Evolutionary conservation across 2,329 filamentous ascomycete species (phyloP).

Genomic region (Ophiostoma perfectum): DNA sequence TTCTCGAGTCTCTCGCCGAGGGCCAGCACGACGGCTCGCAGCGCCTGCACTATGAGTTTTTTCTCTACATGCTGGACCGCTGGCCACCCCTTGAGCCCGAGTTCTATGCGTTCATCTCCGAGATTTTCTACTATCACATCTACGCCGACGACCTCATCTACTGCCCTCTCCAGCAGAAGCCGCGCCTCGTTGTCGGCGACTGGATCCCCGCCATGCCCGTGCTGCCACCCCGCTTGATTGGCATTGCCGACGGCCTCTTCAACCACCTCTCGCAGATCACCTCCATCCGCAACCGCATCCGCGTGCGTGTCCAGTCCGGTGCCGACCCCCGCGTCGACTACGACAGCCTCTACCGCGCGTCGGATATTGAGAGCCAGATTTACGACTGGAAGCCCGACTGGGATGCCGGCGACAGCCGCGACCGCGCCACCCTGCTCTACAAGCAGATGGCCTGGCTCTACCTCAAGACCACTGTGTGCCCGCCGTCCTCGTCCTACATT

Average conservation of each 20-base stretch:
- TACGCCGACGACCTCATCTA: conserved; percentile 58
- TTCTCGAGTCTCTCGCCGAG: conserved; percentile 54
- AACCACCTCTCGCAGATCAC: conserved; percentile 74
- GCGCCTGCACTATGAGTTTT: conserved; percentile 70
- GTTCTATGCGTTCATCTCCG: conserved; percentile 60
- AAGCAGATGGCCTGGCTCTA: conserved; percentile 64
- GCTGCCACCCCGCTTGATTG: conserved; percentile 58
- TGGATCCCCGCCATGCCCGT: conserved; percentile 42
- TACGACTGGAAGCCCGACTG: conserved; percentile 65
- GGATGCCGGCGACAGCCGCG: conserved; percentile 52
- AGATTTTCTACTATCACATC: conserved; percentile 82
- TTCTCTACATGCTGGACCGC: conserved; percentile 63
- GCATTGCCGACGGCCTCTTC: conserved; percentile 78
- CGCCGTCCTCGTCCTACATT: conserved; percentile 36
- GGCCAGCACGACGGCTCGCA: conserved; percentile 61
- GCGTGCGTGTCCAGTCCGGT: conserved; percentile 57
- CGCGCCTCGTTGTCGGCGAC: conserved; percentile 40
- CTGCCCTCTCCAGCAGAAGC: conserved; percentile 37
- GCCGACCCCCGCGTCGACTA: conserved; percentile 68
- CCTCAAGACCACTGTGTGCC: conserved; percentile 56
- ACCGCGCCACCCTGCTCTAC: conserved; percentile 53
- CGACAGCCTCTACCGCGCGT: conserved; percentile 63
- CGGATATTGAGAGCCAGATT: conserved; percentile 69
- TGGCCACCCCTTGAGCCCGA: conserved; percentile 58
- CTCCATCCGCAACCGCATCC: conserved; percentile 66